Base-by-base conservation (phyloP, 2,329 filamentous ascomycete species). In the Monilinia fructicola region DNA sequence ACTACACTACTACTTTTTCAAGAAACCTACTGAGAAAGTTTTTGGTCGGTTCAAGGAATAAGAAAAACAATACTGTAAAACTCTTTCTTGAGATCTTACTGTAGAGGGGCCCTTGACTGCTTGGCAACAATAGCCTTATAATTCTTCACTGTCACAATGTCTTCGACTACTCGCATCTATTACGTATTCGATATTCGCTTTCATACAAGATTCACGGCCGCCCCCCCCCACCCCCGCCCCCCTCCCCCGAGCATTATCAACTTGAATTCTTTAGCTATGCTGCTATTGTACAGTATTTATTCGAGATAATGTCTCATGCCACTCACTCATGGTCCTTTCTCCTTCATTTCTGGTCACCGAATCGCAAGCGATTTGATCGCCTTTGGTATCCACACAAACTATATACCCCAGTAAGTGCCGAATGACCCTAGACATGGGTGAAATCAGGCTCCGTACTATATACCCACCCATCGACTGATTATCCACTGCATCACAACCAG, bases 61-160 rank as follows among this genome's bases (percentile, higher is more conserved):
- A 9, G 23, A n/a, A n/a, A n/a, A n/a, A n/a, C n/a, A n/a, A n/a
- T n/a, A n/a, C n/a, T n/a, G n/a, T n/a, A 23, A 59, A 59, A 42
- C 26, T 26, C 4, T 59, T 46, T 16, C n/a, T 59, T 59, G 55
- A 59, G 40, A 26, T 12, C 21, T 48, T 31, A n/a, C n/a, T n/a
- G n/a, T n/a, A 4, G 23, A 46, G 18, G 55, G 55, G 26, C 9
- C 40, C n/a, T 31, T 28, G 6, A n/a, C 7, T 28, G 55, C 55
- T 59, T 31, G 26, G 40, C 10, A 44, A 44, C 4, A 58, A 38
- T 40, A 26, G 38, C 18, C 16, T 46, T 46, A 46, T 48, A 28
- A 26, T 48, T 48, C 56, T 48, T 21, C 56, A 42, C 35, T 18
- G 56, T n/a, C 31, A 14, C 28, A 42, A 60, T 60, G 21, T n/a